These are phyloP conservation scores for Daldinia caldariorum DNA, from an alignment of 495 filamentous ascomycete species.

Conservation along the genomic window DNA sequence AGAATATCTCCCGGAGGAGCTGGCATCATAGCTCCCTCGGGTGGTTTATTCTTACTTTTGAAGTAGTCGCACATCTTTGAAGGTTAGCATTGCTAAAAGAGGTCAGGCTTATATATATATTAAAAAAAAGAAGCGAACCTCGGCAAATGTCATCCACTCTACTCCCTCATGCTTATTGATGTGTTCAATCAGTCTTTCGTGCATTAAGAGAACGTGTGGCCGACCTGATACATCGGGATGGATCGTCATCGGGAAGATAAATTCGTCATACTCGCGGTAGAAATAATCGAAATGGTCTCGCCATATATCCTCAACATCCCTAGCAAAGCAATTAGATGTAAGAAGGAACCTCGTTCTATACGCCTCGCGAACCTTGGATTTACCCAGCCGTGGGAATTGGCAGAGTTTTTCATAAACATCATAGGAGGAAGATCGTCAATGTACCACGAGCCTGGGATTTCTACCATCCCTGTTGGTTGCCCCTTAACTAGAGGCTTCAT, in stretches of 20 bases:
- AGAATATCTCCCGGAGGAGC: slow-evolving; percentile 66
- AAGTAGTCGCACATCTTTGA: slow-evolving; percentile 65
- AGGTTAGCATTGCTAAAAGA: slow-evolving; percentile 6
- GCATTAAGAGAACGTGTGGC: slow-evolving; percentile 67
- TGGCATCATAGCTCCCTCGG: slow-evolving; percentile 73
- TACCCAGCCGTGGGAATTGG: slow-evolving; percentile 67
- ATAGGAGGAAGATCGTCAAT: slow-evolving; percentile 66
- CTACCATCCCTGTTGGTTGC: slow-evolving; percentile 60
- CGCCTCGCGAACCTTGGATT: slow-evolving; percentile 51
- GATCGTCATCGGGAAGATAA: slow-evolving; percentile 69
- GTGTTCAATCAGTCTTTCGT: slow-evolving; percentile 70
- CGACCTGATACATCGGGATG: slow-evolving; percentile 69
- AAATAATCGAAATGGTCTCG: slow-evolving; percentile 68
- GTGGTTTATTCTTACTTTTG: slow-evolving; percentile 71
- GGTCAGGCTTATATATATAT: not conserved
- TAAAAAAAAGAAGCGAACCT: slow-evolving; percentile 40
- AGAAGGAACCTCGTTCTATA: not conserved
- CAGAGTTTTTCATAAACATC: slow-evolving; percentile 65
- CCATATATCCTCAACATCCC: slow-evolving; percentile 67
- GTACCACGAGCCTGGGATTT: slow-evolving; percentile 68
- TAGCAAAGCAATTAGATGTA: slow-evolving; percentile 11
- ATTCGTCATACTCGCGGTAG: slow-evolving; percentile 69
- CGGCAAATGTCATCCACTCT: slow-evolving; percentile 77
- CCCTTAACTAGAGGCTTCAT: slow-evolving; percentile 64
- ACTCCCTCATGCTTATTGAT: slow-evolving; percentile 79